Base-by-base conservation (phyloP, 768 basidiomycete genomes). In the Mycena rosella region DNA sequence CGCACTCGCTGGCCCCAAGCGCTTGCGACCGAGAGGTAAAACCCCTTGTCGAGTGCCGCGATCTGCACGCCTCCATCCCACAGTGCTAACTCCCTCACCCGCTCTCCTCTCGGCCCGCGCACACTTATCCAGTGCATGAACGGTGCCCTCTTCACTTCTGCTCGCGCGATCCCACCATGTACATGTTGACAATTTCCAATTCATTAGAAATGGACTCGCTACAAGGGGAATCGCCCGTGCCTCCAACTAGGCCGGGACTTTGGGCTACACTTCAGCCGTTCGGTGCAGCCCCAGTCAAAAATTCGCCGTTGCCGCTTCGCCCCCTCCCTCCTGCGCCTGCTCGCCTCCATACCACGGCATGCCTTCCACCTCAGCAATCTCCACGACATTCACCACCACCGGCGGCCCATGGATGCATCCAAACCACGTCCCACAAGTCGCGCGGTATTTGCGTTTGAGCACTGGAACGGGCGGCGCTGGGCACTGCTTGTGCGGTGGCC, bases 201-300 rank as follows among this genome's bases (percentile, higher is more conserved):
- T 38, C 38, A 10, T 10, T 7, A 38, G 15, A 11, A 34, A n/a
- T n/a, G n/a, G 11, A 29, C 9, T 14, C 17, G 2, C 34, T 55
- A 55, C 53, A 55, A 40, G 53, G 22, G n/a, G 53, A 32, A 55
- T 7, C 15, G 9, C 34, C 53, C 26, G 53, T 2, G 53, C 53
- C 53, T 6, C 36, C 53, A 36, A 55, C 1, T 38, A 2, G 53
- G 53, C 53, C 53, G 36, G 53, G 53, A 18, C 22, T 40, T 30
- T 10, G 53, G 53, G 14, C 53, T 24, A 38, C 53, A 7, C 13
- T 7, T 22, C 38, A 40, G 57, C 30, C 29, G 10, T 30, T 38
- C 22, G 9, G 34, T 22, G 53, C 53, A 24, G 29, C 53, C 53
- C 53, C 13, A 22, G 14, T 10, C 20, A 10, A 55, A 55, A 36